Evolutionary conservation across 768 basidiomycete species (phyloP).

Genomic region (Nidula microcarpa): DNA sequence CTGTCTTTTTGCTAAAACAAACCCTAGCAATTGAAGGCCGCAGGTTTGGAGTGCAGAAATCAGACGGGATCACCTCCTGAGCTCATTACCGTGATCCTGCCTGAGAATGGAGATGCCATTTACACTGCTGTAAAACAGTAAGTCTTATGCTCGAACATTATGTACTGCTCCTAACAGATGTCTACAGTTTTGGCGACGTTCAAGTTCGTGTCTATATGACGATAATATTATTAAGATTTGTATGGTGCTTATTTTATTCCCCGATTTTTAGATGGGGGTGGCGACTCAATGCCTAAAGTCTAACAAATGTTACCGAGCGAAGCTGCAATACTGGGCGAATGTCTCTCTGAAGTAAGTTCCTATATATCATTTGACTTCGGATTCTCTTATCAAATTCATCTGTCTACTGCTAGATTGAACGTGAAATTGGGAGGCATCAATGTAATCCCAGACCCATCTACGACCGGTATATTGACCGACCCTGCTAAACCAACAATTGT

Average conservation of each 20-base stretch:
- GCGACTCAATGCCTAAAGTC: conserved; percentile 77
- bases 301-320: conserved; percentile 57
- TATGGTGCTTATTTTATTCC: too few relatives aligned
- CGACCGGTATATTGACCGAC: conserved; percentile 57
- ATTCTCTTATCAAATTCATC: background rate
- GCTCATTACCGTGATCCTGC: conserved; percentile 67
- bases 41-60: conserved; percentile 41
- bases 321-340: conserved; percentile 76
- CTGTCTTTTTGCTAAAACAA: too few relatives aligned
- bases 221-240: background rate
- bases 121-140: conserved; percentile 55
- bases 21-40: conserved; percentile 41
- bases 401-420: conserved; percentile 50
- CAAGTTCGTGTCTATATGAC: conserved; percentile 10
- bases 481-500: conserved; percentile 70
- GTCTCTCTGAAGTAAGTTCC: conserved; percentile 67
- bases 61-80: conserved; percentile 39
- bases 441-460: conserved; percentile 60
- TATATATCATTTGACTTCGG: background rate
- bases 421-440: conserved; percentile 85
- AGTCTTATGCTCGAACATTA: background rate
- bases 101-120: conserved; percentile 66
- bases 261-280: conserved; percentile 53
- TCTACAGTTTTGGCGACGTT: conserved; percentile 61
- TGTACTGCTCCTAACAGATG: background rate